Evolutionary conservation across 2,329 filamentous ascomycete species (phyloP).

Genomic region (Ilyonectria mors-panacis): DNA sequence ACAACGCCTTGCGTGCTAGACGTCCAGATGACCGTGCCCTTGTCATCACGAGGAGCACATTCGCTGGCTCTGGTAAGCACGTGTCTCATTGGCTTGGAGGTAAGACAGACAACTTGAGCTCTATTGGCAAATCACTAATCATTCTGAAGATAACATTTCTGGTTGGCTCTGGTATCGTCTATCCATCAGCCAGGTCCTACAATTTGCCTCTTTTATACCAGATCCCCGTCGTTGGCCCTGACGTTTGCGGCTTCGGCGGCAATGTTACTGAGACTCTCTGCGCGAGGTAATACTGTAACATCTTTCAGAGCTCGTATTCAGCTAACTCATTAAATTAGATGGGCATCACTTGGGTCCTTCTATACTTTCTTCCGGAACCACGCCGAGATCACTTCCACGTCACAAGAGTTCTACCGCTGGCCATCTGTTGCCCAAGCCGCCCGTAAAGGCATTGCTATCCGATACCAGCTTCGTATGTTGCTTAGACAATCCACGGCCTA

Average conservation of each 20-base stretch:
- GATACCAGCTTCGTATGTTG: constrained; percentile 71
- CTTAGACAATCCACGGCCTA: fast-evolving
- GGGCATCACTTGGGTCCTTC: constrained; percentile 77
- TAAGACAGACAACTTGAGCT: constrained; percentile 2
- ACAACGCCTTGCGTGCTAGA: constrained; percentile 75
- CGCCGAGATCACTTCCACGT: constrained; percentile 59
- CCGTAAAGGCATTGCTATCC: constrained; percentile 75
- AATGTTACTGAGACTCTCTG: constrained; percentile 59
- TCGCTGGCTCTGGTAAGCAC: constrained; percentile 78
- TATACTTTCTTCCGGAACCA: constrained; percentile 80
- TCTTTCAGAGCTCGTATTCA: fast-evolving
- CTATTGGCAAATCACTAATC: neutral
- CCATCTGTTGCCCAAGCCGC: constrained; percentile 72
- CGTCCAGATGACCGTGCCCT: constrained; percentile 76
- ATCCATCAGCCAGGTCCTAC: constrained; percentile 71
- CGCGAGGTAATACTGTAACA: constrained; percentile 21
- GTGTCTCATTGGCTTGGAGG: constrained; percentile 72
- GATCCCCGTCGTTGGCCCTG: constrained; percentile 77
- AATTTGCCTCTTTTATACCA: constrained; percentile 76
- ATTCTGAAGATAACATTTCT: constrained; percentile 50
- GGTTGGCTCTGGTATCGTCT: constrained; percentile 71
- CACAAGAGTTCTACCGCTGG: constrained; percentile 80
- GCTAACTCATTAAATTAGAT: constrained; percentile 57
- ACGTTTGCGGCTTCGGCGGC: constrained; percentile 83
- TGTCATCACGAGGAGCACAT: constrained; percentile 83